Evolutionary conservation across 1,284 basidiomycete genomes (phyloP), one percentile per base, ranked within the genome.

Genomic region (Sanghuangporus sanghuang): DNA sequence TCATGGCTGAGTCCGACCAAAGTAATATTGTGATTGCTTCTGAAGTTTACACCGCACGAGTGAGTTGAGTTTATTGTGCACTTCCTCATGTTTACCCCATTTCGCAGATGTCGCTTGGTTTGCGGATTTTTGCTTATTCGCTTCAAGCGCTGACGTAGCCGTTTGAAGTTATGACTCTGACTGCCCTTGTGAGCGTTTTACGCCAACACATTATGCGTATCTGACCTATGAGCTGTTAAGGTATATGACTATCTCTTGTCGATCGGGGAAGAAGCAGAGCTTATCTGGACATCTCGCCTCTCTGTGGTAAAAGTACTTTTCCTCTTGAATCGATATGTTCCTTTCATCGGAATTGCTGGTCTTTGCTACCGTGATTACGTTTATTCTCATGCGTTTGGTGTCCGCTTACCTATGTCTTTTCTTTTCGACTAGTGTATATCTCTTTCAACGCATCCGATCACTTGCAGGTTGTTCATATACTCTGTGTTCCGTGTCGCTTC

Each of bases 321-420:
- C 57, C n/a, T 63, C 11, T 18, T 59, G 9, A 63, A 63, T 38
- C 55, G 62, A 57, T 63, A 63, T 35, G n/a, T 63, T n/a, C 62
- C 62, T 16, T 56, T 62, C 18, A 12, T 55, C 8, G 36, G 32
- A 21, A 42, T 12, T 6, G 3, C 14, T 9, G 59, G 50, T 12
- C 21, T n/a, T n/a, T 21, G 35, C 23, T 48, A 57, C 27, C 32
- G 58, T 50, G 38, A n/a, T 32, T 38, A 32, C 35, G 36, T 14
- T 7, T 14, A 18, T 8, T 16, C 44, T 50, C 16, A 2, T 3
- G n/a, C 12, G 7, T 27, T 14, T 14, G 12, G 11, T 9, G 11
- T 27, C 3, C 2, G 9, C 23, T 6, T 53, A 27, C 6, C 52
- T 11, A 53, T 23, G 11, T 12, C 2, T 0, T 53, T 35, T 32